Evolutionary conservation across 78 protist species (phyloP).

Genomic region (Isochrysis galbana): DNA sequence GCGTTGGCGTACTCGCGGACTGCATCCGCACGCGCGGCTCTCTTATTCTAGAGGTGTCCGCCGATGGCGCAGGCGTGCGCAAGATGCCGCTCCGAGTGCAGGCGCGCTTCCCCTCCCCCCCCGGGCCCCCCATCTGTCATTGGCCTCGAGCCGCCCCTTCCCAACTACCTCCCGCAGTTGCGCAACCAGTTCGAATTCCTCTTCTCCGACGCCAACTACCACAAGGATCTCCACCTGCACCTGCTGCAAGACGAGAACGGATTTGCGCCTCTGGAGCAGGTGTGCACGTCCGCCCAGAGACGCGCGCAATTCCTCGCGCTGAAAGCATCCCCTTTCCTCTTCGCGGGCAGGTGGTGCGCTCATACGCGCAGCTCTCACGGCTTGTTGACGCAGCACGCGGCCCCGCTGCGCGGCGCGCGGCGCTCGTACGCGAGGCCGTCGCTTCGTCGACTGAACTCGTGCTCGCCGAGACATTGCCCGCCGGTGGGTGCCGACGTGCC

Average conservation of each 20-base stretch:
- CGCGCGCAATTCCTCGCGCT: background rate
- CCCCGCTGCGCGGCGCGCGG: background rate
- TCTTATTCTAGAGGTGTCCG: background rate
- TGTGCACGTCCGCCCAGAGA: background rate
- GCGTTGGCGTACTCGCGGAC: slow-evolving; percentile 26
- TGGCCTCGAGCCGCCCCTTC: no score
- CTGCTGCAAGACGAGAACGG: background rate
- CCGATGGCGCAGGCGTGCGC: background rate
- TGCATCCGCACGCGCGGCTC: slow-evolving; percentile 6
- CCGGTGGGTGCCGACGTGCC: background rate
- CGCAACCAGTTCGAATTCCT: background rate
- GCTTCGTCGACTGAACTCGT: background rate
- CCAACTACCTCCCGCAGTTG: background rate
- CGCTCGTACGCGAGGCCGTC: background rate
- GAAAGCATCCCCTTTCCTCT: no score
- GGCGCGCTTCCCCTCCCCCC: background rate
- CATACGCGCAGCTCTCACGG: background rate
- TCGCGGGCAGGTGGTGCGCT: background rate
- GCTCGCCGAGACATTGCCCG: background rate
- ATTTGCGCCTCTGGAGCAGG: background rate
- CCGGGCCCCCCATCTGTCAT: no score
- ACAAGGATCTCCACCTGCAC: slow-evolving; percentile 11
- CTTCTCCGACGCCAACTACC: background rate
- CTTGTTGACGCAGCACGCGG: background rate
- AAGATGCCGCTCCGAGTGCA: background rate